Conservation (phyloP, 2,329 filamentous ascomycete genomes). For the Fonsecaea pedrosoi region DNA sequence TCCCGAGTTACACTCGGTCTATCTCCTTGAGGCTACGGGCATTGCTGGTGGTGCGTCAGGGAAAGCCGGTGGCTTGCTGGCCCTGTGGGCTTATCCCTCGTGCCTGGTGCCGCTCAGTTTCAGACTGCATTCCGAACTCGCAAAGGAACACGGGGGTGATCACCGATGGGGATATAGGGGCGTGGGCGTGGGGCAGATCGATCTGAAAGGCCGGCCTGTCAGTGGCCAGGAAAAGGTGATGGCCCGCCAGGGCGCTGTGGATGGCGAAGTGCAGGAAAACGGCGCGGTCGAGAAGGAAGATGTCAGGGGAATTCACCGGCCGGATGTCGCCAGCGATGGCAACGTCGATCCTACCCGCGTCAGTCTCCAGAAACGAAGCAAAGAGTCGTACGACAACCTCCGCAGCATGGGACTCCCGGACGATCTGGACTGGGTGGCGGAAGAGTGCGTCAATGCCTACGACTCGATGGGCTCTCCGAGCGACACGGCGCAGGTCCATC, state of each 20-base stretch:
- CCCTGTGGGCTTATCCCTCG: conserved; percentile 86
- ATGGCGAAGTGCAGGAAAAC: conserved; percentile 22
- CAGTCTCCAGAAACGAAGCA: conserved; percentile 63
- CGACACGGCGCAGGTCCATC: conserved; percentile 93
- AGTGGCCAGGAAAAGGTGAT: conserved; percentile 38
- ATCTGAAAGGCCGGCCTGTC: conserved; percentile 55
- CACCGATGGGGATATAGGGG: conserved; percentile 85
- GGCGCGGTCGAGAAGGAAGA: conserved; percentile 42
- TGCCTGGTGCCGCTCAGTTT: conserved; percentile 87
- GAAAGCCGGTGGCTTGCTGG: conserved; percentile 90
- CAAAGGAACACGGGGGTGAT: conserved; percentile 79
- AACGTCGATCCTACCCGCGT: conserved; percentile 43
- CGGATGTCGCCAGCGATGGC: conserved; percentile 33
- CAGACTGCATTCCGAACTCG: conserved; percentile 79
- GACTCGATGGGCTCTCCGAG: conserved; percentile 80
- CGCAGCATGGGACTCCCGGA: conserved; percentile 69
- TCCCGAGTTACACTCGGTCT: conserved; percentile 75
- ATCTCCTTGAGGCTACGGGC: conserved; percentile 81
- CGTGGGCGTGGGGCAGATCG: conserved; percentile 74
- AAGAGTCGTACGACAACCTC: conserved; percentile 58
- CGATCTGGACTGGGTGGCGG: conserved; percentile 84
- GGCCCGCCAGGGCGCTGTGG: conserved; percentile 9
- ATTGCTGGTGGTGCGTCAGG: conserved; percentile 93
- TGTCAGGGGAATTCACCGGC: conserved; percentile 35
- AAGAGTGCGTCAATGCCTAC: conserved; percentile 71